Evolutionary conservation across 1,284 basidiomycete genomes (phyloP), one percentile per base, ranked within the genome.

Genomic region (Apiotrichum porosum): DNA sequence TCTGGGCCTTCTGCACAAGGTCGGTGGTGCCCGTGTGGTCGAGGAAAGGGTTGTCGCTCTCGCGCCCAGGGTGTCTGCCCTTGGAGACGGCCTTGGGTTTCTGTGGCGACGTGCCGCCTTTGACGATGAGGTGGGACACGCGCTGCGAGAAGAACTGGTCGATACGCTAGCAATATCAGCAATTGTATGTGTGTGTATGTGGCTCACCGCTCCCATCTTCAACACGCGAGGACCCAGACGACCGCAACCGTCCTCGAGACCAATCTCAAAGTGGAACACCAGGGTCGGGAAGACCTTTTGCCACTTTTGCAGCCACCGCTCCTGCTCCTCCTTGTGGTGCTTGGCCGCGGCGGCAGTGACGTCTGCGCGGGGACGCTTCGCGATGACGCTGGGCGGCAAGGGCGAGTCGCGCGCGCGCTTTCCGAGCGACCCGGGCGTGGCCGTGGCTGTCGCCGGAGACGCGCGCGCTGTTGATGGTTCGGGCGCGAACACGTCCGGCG

Each of bases 111-210:
- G 6, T 12, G 17, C 38, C 46, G 8, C 49, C 51, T 40, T 65
- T 66, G 42, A 68, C 62, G 63, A 97, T 83, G 56, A 95, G 79
- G 72, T 97, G 92, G 0, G 89, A 90, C 36, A 92, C 82, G 38
- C 83, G 80, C 47, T 80, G 83, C 18, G 85, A 88, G 72, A 93
- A 92, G 78, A 93, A 93, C 58, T 85, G 82, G 52, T 91, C 87
- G 54, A 90, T 79, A 40, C 42, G 47, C 28, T 18, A 38, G 40
- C 46, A 6, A 52, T 13, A 32, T 47, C 15, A 47, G 39, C 12
- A 14, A 13, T 19, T 19, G 12, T 32, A 35, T 42, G 26, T 9
- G 6, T 2, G 33, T 36, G 9, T 23, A 3, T 8, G 12, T 21
- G 1, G 81, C 89, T 68, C 71, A 97, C 92, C 48, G 82, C 86